phyloP scores from a whole-genome alignment of 1,284 basidiomycete species.

The Meira nashicola region DNA sequence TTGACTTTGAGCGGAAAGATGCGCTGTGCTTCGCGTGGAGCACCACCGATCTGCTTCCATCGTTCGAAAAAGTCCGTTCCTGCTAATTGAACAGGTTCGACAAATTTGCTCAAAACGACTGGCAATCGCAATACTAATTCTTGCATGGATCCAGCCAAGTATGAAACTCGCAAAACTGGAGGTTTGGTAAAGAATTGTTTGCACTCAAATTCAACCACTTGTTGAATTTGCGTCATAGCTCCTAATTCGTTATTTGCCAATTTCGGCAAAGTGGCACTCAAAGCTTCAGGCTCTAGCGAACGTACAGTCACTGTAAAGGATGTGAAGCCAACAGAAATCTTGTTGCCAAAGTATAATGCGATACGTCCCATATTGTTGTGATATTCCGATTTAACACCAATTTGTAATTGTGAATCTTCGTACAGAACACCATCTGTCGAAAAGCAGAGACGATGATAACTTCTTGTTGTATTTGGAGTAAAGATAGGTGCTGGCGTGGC shows the following conservation, averaged over 20 bases:
- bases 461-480: slow-evolving; percentile 57
- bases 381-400: slow-evolving; percentile 92
- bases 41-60: slow-evolving; percentile 93
- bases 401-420: slow-evolving; percentile 89
- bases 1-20: slow-evolving; percentile 75
- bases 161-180: slow-evolving; percentile 82
- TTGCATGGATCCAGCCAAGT: slow-evolving; percentile 84
- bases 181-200: slow-evolving; percentile 73
- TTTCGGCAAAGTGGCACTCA: slow-evolving; percentile 78
- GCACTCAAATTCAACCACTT: slow-evolving; percentile 88
- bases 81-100: slow-evolving; percentile 82
- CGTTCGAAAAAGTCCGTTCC: slow-evolving; percentile 88
- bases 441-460: slow-evolving; percentile 81
- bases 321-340: slow-evolving; percentile 75
- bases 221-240: slow-evolving; percentile 81
- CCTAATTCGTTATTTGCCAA: slow-evolving; percentile 74
- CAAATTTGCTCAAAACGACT: slow-evolving; percentile 81
- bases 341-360: slow-evolving; percentile 93
- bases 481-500: slow-evolving; percentile 20
- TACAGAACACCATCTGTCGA: slow-evolving; percentile 82
- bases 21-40: slow-evolving; percentile 82
- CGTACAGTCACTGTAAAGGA: slow-evolving; percentile 81
- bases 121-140: slow-evolving; percentile 79
- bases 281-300: slow-evolving; percentile 62
- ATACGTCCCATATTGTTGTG: slow-evolving; percentile 86